Conservation (phyloP, 2,329 filamentous ascomycete genomes). For the Fusarium torreyae region DNA sequence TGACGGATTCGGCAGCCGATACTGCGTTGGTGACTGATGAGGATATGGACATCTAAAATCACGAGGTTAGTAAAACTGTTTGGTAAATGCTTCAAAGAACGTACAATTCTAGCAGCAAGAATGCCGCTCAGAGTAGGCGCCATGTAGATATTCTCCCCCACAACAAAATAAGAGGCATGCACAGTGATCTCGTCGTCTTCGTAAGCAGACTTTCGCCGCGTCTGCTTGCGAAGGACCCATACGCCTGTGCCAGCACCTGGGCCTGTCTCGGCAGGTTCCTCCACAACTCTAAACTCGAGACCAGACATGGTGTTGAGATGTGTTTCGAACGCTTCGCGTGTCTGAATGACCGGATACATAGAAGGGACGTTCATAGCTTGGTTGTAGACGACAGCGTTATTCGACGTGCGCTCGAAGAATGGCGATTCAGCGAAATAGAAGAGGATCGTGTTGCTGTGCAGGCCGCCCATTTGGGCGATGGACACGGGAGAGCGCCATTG, state of each 20-base stretch:
- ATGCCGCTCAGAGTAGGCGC: conserved; percentile 74
- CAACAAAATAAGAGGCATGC: conserved; percentile 74
- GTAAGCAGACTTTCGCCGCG: conserved; percentile 68
- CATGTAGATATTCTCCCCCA: conserved; percentile 77
- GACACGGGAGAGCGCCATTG: conserved; percentile 72
- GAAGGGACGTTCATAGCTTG: conserved; percentile 74
- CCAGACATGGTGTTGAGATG: conserved; percentile 76
- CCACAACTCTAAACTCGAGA: conserved; percentile 76
- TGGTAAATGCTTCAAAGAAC: conserved; percentile 30
- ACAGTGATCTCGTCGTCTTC: conserved; percentile 73
- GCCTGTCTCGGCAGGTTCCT: conserved; percentile 74
- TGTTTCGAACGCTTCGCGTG: conserved; percentile 74
- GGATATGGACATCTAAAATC: conserved; percentile 66
- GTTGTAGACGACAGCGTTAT: conserved; percentile 74
- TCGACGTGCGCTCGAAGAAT: conserved; percentile 78
- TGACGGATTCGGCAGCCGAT: conserved; percentile 64
- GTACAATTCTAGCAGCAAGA: conserved; percentile 71
- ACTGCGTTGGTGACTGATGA: conserved; percentile 68
- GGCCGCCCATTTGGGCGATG: conserved; percentile 67
- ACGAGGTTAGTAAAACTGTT: conserved; percentile 20
- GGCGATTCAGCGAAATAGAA: conserved; percentile 78
- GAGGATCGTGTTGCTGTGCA: conserved; percentile 76
- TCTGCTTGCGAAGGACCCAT: conserved; percentile 80
- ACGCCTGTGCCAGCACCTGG: conserved; percentile 77
- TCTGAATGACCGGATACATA: conserved; percentile 71